Base-by-base conservation (phyloP, 2,329 filamentous ascomycete genomes). In the Fusarium anguioides region DNA sequence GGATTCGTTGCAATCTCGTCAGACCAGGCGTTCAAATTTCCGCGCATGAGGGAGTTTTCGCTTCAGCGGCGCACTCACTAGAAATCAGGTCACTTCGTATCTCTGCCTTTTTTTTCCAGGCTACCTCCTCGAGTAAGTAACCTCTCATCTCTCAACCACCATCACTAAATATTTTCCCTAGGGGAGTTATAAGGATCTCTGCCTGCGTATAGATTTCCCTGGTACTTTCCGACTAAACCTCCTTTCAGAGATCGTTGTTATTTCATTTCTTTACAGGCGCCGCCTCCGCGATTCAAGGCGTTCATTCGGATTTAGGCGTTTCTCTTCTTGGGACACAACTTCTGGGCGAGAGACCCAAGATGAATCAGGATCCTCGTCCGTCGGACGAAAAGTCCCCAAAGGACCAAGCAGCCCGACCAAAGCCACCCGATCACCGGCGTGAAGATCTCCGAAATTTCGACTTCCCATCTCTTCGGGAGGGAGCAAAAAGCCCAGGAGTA, bases 21-120 rank as follows among this genome's bases (percentile, higher is more conserved):
- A 26, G 8, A n/a, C 3, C 12, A 5, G 5, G 26, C 5, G 11
- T 3, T 23, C n/a, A 9, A n/a, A 10, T 4, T 18, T 9, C 5
- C 26, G 14, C 10, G n/a, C 14, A 8, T 14, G 5, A 27, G 15
- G n/a, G 17, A 5, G 15, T 12, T 54, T 26, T 47, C 37, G 20
- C 10, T 4, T 29, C 8, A 15, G 14, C 8, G 35, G 15, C 18
- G 42, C 9, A 10, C 5, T 24, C 23, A 9, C 20, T 26, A 21
- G 26, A 18, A 18, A 12, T 10, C 27, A 9, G 8, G 11, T 14
- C 12, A 9, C 17, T 11, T 36, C 8, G 29, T 17, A 21, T 29
- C 15, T 11, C n/a, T 63, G 50, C 58, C 58, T 50, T 40, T 12
- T 18, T 63, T 63, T 40, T 57, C n/a, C 27, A 60, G 46, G 40